Base-by-base conservation (phyloP, 768 basidiomycete species). In the Agaricus sinodeliciosus region DNA sequence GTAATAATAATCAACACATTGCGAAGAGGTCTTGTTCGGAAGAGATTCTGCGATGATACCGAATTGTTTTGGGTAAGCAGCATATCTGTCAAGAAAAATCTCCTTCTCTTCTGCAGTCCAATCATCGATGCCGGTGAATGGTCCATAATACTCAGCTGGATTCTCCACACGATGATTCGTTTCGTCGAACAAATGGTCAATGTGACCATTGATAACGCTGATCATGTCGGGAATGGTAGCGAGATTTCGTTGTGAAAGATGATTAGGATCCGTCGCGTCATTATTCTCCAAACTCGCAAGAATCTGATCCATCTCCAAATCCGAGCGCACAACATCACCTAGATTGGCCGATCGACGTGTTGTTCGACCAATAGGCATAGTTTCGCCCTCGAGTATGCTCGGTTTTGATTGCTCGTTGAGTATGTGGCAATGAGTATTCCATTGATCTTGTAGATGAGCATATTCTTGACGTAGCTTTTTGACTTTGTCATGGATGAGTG, bases 261-360 rank as follows among this genome's bases (percentile, higher is more conserved):
- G 81, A 57, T 81, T 87, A 0, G 94, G 91, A 67, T 98, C 94
- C n/a, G 86, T 90, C 27, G 90, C 82, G 55, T 95, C 94, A 57
- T 95, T 92, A 59, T 86, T 88, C 22, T 91, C 93, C 37, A 96
- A 72, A 62, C 86, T 90, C n/a, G 91, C 91, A 53, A 98, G 88
- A 63, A 98, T 93, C 69, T 94, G 92, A 62, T 96, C 90, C 83
- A 96, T 94, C 72, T 97, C 95, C 52, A 95, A 77, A 67, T 97
- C 94, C 15, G 94, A 93, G 3, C 92, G 85, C 13, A 94, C 94
- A 12, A 90, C 85, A 66, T 96, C 94, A 25, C 90, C 90, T 57
- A 90, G 71, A 0, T 86, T 84, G 43, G 84, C 76, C 9, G 85
- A 80, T 22, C 90, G 81, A 26, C 90, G 79, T 8, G 89, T 90